phyloP scores from a whole-genome alignment of 2,329 filamentous ascomycete species.

The Penicillium sp. region DNA sequence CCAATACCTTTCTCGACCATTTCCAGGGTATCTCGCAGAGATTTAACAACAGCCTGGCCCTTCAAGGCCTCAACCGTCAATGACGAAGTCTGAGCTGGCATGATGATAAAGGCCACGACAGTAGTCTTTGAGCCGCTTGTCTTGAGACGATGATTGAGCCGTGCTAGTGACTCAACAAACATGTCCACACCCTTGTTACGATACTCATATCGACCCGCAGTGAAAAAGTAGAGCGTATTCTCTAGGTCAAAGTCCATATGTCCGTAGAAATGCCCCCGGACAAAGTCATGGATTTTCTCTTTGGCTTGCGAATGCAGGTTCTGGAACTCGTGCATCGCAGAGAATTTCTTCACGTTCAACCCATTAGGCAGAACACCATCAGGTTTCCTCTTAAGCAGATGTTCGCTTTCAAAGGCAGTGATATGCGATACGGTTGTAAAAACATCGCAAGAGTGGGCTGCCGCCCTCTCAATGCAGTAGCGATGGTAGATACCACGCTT shows the following conservation, averaged over 20 bases:
- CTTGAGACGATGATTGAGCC: slow-evolving; percentile 92
- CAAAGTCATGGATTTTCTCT: slow-evolving; percentile 97
- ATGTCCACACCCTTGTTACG: slow-evolving; percentile 98
- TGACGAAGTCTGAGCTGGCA: slow-evolving; percentile 94
- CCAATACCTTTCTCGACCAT: slow-evolving; percentile 91
- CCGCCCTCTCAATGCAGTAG: slow-evolving; percentile 95
- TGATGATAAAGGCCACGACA: slow-evolving; percentile 96
- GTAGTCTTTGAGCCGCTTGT: slow-evolving; percentile 79
- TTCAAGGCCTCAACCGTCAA: slow-evolving; percentile 93
- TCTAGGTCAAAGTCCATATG: slow-evolving; percentile 97
- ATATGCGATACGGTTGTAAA: slow-evolving; percentile 99
- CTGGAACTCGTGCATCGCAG: slow-evolving; percentile 97
- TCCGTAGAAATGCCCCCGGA: slow-evolving; percentile 96
- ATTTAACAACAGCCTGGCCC: slow-evolving; percentile 96
- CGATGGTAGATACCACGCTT: slow-evolving; percentile 98
- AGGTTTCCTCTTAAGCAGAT: slow-evolving; percentile 93
- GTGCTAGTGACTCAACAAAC: slow-evolving; percentile 96
- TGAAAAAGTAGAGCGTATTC: slow-evolving; percentile 97
- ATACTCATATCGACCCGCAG: slow-evolving; percentile 93
- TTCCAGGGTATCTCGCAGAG: slow-evolving; percentile 84
- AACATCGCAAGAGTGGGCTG: slow-evolving; percentile 87
- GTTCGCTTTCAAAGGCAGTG: slow-evolving; percentile 96
- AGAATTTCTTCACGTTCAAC: slow-evolving; percentile 97
- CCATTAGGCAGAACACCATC: slow-evolving; percentile 96
- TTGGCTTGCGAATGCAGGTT: slow-evolving; percentile 95